Conservation (phyloP, 176 grass and related monocot species). For the Aegilops bicornis region DNA sequence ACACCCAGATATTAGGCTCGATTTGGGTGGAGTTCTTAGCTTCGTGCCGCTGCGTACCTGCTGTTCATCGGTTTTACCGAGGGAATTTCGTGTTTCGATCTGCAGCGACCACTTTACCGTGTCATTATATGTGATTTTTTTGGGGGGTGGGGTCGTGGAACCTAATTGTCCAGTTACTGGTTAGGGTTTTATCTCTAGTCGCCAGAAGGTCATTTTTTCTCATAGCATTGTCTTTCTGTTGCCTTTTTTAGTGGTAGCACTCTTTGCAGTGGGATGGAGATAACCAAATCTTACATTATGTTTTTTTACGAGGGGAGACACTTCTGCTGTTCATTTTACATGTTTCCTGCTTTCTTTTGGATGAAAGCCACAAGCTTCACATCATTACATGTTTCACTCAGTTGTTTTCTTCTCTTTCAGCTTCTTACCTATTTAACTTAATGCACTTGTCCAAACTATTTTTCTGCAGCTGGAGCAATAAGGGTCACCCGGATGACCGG, state of each 20-base stretch:
- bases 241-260: not conserved
- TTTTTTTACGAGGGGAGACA: not conserved
- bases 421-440: not conserved
- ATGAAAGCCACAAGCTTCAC: not conserved
- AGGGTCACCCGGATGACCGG: conserved; percentile 30
- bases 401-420: not conserved
- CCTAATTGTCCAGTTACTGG: not conserved
- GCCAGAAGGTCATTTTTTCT: not conserved
- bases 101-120: not conserved
- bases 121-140: not conserved
- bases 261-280: not conserved
- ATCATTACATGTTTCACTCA: not conserved
- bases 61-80: not conserved
- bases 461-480: conserved; percentile 37
- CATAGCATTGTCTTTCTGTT: not conserved
- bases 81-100: not conserved
- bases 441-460: conserved; percentile 8
- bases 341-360: not conserved
- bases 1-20: not conserved
- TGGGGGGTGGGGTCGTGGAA: not conserved
- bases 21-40: not conserved
- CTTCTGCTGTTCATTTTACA: not conserved
- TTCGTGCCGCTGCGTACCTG: not conserved
- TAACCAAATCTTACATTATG: not conserved
- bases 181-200: not conserved